Evolutionary conservation across 306 rosid genomes (phyloP).

Genomic region (Malus asiatica): DNA sequence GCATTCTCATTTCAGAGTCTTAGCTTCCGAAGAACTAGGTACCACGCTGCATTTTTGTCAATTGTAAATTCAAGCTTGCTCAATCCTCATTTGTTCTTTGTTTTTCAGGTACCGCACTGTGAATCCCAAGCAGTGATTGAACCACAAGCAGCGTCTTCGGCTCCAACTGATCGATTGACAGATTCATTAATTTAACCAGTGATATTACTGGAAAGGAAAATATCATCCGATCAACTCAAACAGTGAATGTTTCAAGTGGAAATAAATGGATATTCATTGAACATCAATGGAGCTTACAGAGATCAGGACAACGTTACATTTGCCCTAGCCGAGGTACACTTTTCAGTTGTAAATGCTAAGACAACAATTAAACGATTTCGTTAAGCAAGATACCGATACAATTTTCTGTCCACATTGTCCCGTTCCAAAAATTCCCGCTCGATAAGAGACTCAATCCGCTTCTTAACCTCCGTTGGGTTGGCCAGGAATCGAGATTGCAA

Average conservation of each 20-base stretch:
- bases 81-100: background rate
- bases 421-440: conserved; percentile 85
- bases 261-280: conserved; percentile 8
- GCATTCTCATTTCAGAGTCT: conserved; percentile 36
- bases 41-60: background rate
- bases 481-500: conserved; percentile 63
- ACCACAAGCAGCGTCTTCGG: background rate
- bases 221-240: background rate
- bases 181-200: background rate
- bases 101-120: background rate
- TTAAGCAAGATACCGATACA: conserved; percentile 60
- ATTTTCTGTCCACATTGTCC: conserved; percentile 50
- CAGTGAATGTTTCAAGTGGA: background rate
- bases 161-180: background rate
- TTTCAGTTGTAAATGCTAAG: conserved; percentile 9
- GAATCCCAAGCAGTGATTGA: background rate
- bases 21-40: conserved; percentile 12
- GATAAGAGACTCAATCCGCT: conserved; percentile 80
- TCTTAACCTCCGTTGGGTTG: conserved; percentile 71
- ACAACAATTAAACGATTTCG: conserved; percentile 1
- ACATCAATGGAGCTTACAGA: conserved; percentile 14
- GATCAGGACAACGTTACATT: conserved; percentile 5
- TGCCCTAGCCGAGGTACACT: conserved; percentile 24
- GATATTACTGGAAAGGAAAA: no score
- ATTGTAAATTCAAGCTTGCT: background rate